These are phyloP conservation scores for Calamus simplicifolius DNA, from an alignment of 176 grass and related monocot species.

Conservation along the genomic window DNA sequence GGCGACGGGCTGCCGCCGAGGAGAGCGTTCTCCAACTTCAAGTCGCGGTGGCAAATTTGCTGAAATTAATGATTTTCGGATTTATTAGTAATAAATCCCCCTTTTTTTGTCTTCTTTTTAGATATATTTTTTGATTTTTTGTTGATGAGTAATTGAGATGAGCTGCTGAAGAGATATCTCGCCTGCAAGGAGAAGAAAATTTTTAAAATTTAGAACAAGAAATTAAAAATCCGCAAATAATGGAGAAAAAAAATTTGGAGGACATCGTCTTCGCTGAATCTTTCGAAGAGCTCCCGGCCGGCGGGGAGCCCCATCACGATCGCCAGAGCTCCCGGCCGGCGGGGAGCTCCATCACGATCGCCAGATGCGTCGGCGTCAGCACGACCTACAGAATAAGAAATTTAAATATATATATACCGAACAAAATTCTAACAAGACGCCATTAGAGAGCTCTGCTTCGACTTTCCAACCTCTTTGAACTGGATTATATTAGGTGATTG, in stretches of 20 bases:
- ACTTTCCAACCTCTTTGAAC: slow-evolving; percentile 48
- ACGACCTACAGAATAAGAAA: slow-evolving; percentile 29
- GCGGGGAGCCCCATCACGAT: no score
- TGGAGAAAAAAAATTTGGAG: no score
- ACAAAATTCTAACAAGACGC: not conserved
- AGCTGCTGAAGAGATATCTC: slow-evolving; percentile 75
- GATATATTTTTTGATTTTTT: not conserved
- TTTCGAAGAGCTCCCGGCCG: slow-evolving; percentile 64
- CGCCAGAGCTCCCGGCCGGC: no score
- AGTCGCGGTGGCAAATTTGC: slow-evolving; percentile 69
- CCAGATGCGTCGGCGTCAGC: slow-evolving; percentile 66
- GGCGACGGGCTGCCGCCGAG: slow-evolving; percentile 62
- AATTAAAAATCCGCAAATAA: no score
- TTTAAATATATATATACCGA: not conserved
- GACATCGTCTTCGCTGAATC: slow-evolving; percentile 41
- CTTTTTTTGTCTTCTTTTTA: no score
- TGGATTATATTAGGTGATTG: slow-evolving; percentile 75
- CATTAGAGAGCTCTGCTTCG: no score
- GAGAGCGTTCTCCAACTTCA: slow-evolving; percentile 80
- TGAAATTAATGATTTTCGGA: slow-evolving; percentile 5
- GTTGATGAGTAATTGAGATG: slow-evolving; percentile 10
- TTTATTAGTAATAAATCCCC: no score
- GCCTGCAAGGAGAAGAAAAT: slow-evolving; percentile 20
- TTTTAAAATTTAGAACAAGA: no score
- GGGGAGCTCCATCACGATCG: slow-evolving; percentile 90